These are phyloP conservation scores for Dimocarpus longan DNA, from an alignment of 345 rosid species.

Conservation along the genomic window DNA sequence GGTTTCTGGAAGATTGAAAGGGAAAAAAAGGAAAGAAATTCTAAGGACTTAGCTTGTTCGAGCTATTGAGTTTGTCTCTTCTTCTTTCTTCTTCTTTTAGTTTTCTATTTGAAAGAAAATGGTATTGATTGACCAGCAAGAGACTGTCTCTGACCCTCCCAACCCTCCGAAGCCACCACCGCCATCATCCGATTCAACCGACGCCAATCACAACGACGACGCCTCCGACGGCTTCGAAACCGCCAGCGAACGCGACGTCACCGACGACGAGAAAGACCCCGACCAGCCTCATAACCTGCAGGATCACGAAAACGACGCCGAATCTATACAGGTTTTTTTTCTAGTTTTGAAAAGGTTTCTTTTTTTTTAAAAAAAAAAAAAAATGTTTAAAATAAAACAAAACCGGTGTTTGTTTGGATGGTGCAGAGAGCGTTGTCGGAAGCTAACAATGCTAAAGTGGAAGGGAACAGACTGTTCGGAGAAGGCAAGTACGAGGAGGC, in stretches of 20 bases:
- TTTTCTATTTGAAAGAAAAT: conserved; percentile 25
- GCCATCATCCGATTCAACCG: conserved; percentile 27
- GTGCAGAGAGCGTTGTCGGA: conserved; percentile 53
- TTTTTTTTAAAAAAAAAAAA: too few species aligned
- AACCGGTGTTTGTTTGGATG: neutral
- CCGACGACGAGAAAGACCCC: conserved; percentile 43
- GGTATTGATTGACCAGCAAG: conserved; percentile 49
- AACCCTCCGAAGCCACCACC: conserved; percentile 16
- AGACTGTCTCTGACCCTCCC: neutral
- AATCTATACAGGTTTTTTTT: conserved; percentile 41
- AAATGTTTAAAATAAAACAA: too few species aligned
- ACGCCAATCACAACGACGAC: conserved; percentile 35
- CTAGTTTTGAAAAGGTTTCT: neutral
- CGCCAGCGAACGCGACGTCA: conserved; percentile 77
- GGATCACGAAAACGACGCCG: conserved; percentile 32
- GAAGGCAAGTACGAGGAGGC: conserved; percentile 81
- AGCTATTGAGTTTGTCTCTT: neutral
- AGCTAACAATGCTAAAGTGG: conserved; percentile 71
- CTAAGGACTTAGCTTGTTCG: neutral
- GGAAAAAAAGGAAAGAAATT: neutral
- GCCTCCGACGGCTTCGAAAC: conserved; percentile 89
- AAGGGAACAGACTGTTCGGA: conserved; percentile 77
- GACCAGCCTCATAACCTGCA: conserved; percentile 16
- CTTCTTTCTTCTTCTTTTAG: neutral
- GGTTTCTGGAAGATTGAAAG: conserved; percentile 12